Evolutionary conservation across 805 yeast genomes (phyloP).

Genomic region (Sugiyamaella mastotermitis): DNA sequence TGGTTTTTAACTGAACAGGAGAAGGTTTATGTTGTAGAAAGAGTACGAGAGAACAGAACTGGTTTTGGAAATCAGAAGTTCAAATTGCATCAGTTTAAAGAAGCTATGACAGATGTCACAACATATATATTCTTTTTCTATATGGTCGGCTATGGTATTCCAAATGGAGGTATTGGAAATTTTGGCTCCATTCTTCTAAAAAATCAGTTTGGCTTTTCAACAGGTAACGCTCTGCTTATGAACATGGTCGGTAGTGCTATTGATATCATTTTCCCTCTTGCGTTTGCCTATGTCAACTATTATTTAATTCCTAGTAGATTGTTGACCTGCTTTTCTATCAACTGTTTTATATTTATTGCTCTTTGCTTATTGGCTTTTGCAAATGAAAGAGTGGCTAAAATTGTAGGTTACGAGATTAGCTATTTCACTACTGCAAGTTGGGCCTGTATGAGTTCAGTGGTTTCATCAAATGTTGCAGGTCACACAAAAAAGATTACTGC

Average conservation of each 20-base stretch:
- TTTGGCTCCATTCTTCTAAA: too few relatives aligned
- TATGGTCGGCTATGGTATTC: constrained; percentile 36
- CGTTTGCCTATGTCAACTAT: too few relatives aligned
- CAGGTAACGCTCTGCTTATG: too few relatives aligned
- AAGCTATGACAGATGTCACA: constrained; percentile 43
- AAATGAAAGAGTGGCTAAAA: constrained; percentile 3
- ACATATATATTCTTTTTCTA: constrained; percentile 42
- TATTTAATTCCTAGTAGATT: too few relatives aligned
- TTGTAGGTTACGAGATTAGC: constrained; percentile 8
- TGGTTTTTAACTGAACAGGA: constrained; percentile 42
- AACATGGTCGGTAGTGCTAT: too few relatives aligned
- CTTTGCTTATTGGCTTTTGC: constrained; percentile 16
- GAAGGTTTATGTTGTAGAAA: constrained; percentile 41
- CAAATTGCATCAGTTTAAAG: constrained; percentile 47
- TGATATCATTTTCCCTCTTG: too few relatives aligned
- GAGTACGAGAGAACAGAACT: constrained; percentile 47
- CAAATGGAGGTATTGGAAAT: constrained; percentile 49
- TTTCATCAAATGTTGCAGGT: constrained; percentile 53
- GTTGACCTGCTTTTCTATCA: too few relatives aligned
- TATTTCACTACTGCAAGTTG: constrained; percentile 2
- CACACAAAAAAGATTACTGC: constrained; percentile 64
- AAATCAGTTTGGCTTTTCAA: too few relatives aligned
- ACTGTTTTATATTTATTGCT: too few relatives aligned
- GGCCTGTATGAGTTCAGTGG: neutral
- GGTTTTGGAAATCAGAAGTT: constrained; percentile 52